Conservation (phyloP, 139 green algal species). For the Chlamydomonas sp. region DNA sequence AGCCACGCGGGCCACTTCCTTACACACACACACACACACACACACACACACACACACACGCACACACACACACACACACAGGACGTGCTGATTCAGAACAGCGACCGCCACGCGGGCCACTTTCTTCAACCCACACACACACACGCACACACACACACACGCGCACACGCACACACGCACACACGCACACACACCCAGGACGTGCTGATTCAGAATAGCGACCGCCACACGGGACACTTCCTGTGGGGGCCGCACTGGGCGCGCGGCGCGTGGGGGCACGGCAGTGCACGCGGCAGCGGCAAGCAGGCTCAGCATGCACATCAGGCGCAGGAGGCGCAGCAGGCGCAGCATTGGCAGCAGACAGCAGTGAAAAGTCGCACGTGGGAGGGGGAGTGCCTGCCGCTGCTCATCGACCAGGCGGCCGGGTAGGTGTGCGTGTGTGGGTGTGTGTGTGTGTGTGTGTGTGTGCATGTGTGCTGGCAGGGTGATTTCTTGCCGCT, state of each 20-base stretch:
- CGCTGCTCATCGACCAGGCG: slow-evolving; percentile 79
- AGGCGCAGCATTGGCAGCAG: not conserved
- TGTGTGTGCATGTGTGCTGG: too few species aligned
- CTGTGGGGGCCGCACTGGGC: slow-evolving; percentile 70
- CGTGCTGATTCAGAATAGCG: slow-evolving; percentile 78
- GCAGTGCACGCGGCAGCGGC: not conserved
- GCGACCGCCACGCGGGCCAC: slow-evolving; percentile 9
- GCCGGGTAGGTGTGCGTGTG: too few species aligned
- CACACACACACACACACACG: too few species aligned
- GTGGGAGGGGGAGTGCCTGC: slow-evolving; percentile 17
- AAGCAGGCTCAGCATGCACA: not conserved
- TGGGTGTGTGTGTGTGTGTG: too few species aligned
- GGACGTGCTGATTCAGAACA: too few species aligned
- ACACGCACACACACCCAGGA: too few species aligned
- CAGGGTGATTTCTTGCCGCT: slow-evolving; percentile 29
- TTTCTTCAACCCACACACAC: slow-evolving; percentile 5
- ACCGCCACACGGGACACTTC: slow-evolving; percentile 73
- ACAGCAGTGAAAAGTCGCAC: not conserved
- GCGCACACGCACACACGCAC: too few species aligned
- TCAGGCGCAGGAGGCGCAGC: not conserved
- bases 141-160: too few species aligned
- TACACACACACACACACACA: slow-evolving; percentile 7
- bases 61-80: too few species aligned
- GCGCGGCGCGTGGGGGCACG: slow-evolving; percentile 4
- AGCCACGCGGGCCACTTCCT: slow-evolving; percentile 10